Evolutionary conservation across 2,329 filamentous ascomycete genomes (phyloP), one percentile per base, ranked within the genome.

Genomic region (Davidsoniella eucalypti): DNA sequence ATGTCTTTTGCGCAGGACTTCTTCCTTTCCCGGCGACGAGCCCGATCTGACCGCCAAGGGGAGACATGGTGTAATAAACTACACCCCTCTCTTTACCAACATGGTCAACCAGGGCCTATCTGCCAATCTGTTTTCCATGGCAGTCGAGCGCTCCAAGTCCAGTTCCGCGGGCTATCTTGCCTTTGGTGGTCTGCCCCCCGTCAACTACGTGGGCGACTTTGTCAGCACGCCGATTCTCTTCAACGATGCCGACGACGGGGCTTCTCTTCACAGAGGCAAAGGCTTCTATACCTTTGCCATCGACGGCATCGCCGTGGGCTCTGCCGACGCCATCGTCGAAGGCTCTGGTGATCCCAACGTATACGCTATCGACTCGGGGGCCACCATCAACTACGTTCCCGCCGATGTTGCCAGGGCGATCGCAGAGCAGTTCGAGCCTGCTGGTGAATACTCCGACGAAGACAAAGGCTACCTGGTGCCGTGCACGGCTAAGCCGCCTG

Each of bases 371-470:
- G 58, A 60, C 55, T 59, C 56, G 16, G 58, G 58, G 33, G 59
- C 57, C n/a, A 58, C 57, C 0, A 53, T 60, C n/a, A 57, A 58
- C 53, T 58, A 59, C 51, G 56, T 58, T 54, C 55, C 59, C 17
- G 58, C 55, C 14, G 37, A 52, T 3, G 59, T 57, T 37, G 61
- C 60, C 54, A 58, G 52, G 45, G 55, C 52, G 26, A 60, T 61
- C 56, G 55, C 61, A 46, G 54, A 54, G 7, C 59, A 42, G 16
- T 51, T 51, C 49, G 39, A 42, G 14, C 49, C 58, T 12, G n/a
- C 58, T 14, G 57, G 57, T 36, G 59, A 58, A 43, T 55, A 54
- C 52, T 57, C 54, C 12, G 57, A 60, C 26, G 50, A 49, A 50
- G 55, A 52, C 44, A 55, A 55, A 18, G 60, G 60, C 29, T 58